A percentile compares a stretch with the other conserved stretches of the same genome.
Evolutionary conservation across 352 stramenopile species (phyloP).

Genomic region (Pythium insidiosum): DNA sequence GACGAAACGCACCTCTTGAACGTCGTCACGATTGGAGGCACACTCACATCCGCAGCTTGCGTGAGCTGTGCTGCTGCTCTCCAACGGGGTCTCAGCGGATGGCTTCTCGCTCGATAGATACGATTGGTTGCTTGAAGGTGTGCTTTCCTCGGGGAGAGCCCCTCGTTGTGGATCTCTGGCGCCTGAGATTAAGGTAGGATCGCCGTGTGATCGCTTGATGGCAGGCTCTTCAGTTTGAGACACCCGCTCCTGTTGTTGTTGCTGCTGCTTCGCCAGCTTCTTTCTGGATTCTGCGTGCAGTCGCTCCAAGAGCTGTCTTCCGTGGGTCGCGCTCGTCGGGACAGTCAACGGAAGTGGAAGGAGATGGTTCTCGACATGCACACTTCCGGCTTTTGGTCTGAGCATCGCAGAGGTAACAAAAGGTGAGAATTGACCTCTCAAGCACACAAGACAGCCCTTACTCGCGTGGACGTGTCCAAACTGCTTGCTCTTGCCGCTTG

Average conservation of each 20-base stretch:
- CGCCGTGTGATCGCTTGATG: no score
- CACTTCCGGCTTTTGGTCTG: constrained; percentile 7
- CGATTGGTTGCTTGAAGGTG: no score
- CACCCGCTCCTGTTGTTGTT: background rate
- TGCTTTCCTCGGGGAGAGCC: no score
- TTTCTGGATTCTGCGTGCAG: background rate
- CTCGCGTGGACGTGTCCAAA: constrained; percentile 42
- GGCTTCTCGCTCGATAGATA: no score
- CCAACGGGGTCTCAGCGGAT: no score
- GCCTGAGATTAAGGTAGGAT: no score
- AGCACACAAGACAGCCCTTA: background rate
- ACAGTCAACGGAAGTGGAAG: constrained; percentile 15
- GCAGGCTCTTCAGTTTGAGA: background rate
- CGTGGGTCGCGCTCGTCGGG: constrained; percentile 2
- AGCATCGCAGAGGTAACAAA: no score
- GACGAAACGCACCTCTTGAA: constrained; percentile 12
- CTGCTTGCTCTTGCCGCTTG: constrained; percentile 34
- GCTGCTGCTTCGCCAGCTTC: background rate
- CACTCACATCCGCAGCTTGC: background rate
- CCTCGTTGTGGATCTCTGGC: no score
- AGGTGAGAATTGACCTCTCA: background rate
- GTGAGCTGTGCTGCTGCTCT: no score
- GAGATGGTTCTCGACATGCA: constrained; percentile 34
- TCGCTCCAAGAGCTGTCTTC: background rate
- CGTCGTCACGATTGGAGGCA: constrained; percentile 1